A percentile compares a stretch with the other conserved stretches of the same genome.
Evolutionary conservation across 805 yeast genomes (phyloP).

Genomic region (Candida michaelii): DNA sequence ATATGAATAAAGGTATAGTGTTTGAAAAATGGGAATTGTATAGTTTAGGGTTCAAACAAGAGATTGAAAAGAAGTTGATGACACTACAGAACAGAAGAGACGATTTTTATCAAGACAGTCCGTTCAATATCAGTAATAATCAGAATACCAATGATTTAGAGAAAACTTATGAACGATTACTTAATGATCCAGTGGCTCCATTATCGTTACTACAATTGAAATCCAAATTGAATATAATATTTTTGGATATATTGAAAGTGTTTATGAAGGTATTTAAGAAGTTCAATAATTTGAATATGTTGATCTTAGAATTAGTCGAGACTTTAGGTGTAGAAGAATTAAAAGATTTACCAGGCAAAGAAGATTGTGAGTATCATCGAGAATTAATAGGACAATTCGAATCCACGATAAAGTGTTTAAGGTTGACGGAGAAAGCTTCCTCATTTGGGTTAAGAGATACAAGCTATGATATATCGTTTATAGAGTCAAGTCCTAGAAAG

Average conservation of each 20-base stretch:
- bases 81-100: constrained; percentile 16
- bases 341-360: constrained; percentile 25
- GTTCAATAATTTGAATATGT: constrained; percentile 27
- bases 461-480: constrained; percentile 18
- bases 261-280: constrained; percentile 32
- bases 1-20: constrained; percentile 31
- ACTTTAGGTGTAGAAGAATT: constrained; percentile 25
- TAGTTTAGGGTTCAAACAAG: constrained; percentile 27
- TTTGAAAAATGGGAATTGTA: constrained; percentile 26
- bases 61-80: constrained; percentile 10
- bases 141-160: constrained; percentile 17
- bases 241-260: constrained; percentile 33
- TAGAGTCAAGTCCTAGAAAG: constrained; percentile 32
- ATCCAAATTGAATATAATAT: constrained; percentile 32
- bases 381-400: constrained; percentile 34
- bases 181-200: constrained; percentile 23
- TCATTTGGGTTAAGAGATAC: constrained; percentile 10
- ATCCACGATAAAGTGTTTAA: constrained; percentile 20
- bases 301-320: constrained; percentile 29
- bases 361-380: constrained; percentile 32
- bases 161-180: constrained; percentile 25
- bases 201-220: constrained; percentile 33
- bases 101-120: constrained; percentile 26
- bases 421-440: constrained; percentile 14
- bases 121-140: constrained; percentile 27